Evolutionary conservation across 352 stramenopile genomes (phyloP), one percentile per base, ranked within the genome.

Genomic region (Phytopythium cucurbitacearum): DNA sequence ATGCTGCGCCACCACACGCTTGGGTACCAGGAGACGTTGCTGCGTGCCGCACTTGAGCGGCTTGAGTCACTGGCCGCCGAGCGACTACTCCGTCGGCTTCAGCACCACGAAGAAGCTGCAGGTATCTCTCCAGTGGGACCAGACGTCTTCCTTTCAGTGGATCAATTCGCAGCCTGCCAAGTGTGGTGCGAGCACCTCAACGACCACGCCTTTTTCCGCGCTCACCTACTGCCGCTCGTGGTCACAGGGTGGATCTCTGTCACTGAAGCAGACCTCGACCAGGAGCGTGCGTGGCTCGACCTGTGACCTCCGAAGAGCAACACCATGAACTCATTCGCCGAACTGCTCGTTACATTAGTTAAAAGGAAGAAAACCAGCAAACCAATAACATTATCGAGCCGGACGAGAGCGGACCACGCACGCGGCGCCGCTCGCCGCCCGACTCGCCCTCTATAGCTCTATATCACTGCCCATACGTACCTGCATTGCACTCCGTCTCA

Each of bases 141-240:
- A 3, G 45, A 57, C 1, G 34, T 63, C 0, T 86, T 85, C 39
- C 41, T 88, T 10, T 62, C 60, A 0, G 28, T 60, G 4, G 59
- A 73, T 10, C 74, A 88, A 16, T 78, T 59, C 37, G 55, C 60
- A 0, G 64, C 69, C 0, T 86, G 77, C 16, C 64, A 59, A 15
- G 21, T 28, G 21, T 28, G 21, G 21, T 28, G 21, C 21, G 21
- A 28, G 21, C 21, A 28, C 21, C 46, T 43, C 15, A 42, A 54
- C 7, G 49, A 67, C 16, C 40, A 57, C 11, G 34, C 42, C 2
- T 67, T 61, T 12, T 67, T 67, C 41, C 40, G 57, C 28, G 50
- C 49, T n/a, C 40, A 21, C 16, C 56, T 67, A 21, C 51, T 67
- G 21, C 56, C 60, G 33, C 64, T 61, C 38, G 6, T 67, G 53